These are phyloP conservation scores for Fusarium humuli DNA, from an alignment of 2,329 filamentous ascomycete species.

Conservation along the genomic window DNA sequence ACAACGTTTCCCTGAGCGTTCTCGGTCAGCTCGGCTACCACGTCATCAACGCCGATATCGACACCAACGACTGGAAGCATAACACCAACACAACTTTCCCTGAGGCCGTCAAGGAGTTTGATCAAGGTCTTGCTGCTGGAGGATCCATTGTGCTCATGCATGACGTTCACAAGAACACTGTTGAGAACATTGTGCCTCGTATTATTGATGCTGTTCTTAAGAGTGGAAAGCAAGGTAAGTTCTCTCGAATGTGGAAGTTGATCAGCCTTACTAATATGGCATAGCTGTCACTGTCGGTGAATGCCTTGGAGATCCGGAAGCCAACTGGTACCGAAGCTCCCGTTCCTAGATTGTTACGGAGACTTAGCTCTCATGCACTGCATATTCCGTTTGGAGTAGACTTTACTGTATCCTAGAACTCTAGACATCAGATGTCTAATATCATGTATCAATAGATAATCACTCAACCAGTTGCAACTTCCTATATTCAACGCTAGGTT, in stretches of 20 bases:
- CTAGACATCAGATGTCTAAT: neutral
- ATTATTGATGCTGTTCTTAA: neutral
- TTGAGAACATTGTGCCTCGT: conserved; percentile 13
- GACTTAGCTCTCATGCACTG: neutral
- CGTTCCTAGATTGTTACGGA: neutral
- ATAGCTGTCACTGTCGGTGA: neutral
- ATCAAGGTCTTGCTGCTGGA: conserved; percentile 39
- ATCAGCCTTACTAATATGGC: neutral
- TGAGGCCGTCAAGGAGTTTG: conserved; percentile 47
- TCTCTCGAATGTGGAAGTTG: too few species aligned
- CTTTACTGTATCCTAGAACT: neutral
- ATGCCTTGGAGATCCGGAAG: neutral
- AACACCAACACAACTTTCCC: neutral
- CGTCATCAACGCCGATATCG: neutral
- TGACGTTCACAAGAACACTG: conserved; percentile 58
- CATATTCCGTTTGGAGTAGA: neutral
- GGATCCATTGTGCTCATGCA: conserved; percentile 62
- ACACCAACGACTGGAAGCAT: neutral
- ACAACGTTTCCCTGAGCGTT: neutral
- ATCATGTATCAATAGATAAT: too few species aligned
- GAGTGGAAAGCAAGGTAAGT: neutral
- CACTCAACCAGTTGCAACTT: too few species aligned
- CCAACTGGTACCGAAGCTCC: neutral
- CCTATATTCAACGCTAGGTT: too few species aligned
- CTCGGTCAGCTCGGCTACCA: neutral